Percentiles rank a stretch among this genome's conserved stretches.
These are phyloP conservation scores for Epichloe festucae DNA, from an alignment of 2,329 filamentous ascomycete species.

Conservation along the genomic window DNA sequence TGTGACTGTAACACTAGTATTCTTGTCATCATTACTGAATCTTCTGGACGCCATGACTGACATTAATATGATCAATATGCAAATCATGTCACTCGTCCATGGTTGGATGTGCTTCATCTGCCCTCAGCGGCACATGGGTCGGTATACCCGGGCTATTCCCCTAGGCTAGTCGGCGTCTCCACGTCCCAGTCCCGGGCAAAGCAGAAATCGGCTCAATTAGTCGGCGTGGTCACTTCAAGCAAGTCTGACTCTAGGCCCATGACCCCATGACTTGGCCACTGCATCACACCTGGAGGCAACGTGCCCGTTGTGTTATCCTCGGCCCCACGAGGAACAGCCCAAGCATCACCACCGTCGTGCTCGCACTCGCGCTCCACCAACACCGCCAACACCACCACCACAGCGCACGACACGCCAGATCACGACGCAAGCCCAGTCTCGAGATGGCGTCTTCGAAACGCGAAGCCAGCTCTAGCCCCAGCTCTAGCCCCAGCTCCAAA, in stretches of 20 bases:
- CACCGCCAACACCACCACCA: neutral
- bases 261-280: conserved; percentile 4
- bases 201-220: conserved; percentile 3
- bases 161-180: neutral
- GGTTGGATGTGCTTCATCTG: neutral
- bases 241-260: neutral
- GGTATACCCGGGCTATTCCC: neutral
- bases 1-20: neutral
- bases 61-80: too few species aligned
- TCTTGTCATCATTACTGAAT: neutral
- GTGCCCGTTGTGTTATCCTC: neutral
- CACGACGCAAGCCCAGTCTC: neutral
- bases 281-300: conserved; percentile 1
- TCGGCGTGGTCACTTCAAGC: neutral
- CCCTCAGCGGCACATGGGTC: neutral
- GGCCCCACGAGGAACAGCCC: neutral
- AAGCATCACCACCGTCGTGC: neutral
- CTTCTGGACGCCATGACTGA: too few species aligned
- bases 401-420: neutral
- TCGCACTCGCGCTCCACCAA: neutral
- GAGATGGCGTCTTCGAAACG: conserved; percentile 6
- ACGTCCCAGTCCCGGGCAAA: neutral
- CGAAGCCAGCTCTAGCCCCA: neutral
- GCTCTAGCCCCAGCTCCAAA: neutral
- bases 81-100: neutral